Percentiles rank a stretch among this genome's conserved stretches.
Evolutionary conservation across 2,329 filamentous ascomycete genomes (phyloP).

Genomic region (Madurella fahalii): DNA sequence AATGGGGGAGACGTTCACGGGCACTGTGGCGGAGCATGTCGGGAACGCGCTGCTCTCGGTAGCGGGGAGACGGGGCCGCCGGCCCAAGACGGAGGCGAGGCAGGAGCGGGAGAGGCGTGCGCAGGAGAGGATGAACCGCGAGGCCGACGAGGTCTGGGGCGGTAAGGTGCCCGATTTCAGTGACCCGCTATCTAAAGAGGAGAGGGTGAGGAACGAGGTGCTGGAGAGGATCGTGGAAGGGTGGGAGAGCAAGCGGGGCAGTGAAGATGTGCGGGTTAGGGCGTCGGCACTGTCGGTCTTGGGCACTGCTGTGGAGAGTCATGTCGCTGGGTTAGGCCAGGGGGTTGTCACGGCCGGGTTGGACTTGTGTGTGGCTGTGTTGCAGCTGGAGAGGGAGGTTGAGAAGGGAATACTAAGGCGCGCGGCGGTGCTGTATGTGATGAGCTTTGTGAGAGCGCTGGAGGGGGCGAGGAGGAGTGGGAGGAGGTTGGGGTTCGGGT

Average conservation of each 20-base stretch:
- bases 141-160: conserved; percentile 52
- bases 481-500: conserved; percentile 49
- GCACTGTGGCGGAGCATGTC: conserved; percentile 48
- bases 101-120: conserved; percentile 50
- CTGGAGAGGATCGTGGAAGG: conserved; percentile 58
- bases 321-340: conserved; percentile 52
- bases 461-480: conserved; percentile 48
- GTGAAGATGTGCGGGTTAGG: conserved; percentile 67
- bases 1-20: conserved; percentile 52
- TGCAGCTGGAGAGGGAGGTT: conserved; percentile 57
- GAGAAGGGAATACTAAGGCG: conserved; percentile 63
- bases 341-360: conserved; percentile 52
- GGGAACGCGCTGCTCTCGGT: conserved; percentile 58
- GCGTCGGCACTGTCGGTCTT: conserved; percentile 66
- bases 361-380: conserved; percentile 59
- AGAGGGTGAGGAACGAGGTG: conserved; percentile 45
- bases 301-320: conserved; percentile 55
- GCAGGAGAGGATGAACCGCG: conserved; percentile 45
- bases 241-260: conserved; percentile 62
- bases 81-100: conserved; percentile 55
- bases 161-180: conserved; percentile 48
- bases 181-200: conserved; percentile 43
- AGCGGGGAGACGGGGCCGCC: conserved; percentile 58
- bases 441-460: conserved; percentile 58
- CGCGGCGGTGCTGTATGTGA: conserved; percentile 60